Evolutionary conservation across 83 land plant genomes (phyloP).

Genomic region (Isoetes engelmannii): DNA sequence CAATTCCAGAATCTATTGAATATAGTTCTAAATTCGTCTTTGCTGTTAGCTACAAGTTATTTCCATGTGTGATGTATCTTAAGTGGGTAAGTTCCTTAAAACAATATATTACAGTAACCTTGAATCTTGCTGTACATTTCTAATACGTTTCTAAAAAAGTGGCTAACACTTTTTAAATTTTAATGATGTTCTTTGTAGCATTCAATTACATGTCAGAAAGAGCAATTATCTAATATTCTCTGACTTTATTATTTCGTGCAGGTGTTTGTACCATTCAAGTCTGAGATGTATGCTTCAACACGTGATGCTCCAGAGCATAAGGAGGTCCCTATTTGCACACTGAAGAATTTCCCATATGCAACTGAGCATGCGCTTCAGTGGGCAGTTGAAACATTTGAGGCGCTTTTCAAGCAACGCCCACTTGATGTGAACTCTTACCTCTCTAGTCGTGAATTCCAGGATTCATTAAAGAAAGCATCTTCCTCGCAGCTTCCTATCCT

Average conservation of each 20-base stretch:
- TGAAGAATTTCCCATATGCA: conserved; percentile 49
- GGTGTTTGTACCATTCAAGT: conserved; percentile 48
- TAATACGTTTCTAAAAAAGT: too few species aligned
- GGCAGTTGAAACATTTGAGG: conserved; percentile 49
- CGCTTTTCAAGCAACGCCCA: conserved; percentile 47
- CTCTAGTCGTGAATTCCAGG: conserved; percentile 46
- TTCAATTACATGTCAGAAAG: too few species aligned
- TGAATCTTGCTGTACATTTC: too few species aligned
- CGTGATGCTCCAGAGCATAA: conserved; percentile 52
- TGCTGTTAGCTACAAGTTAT: too few species aligned
- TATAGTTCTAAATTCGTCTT: too few species aligned
- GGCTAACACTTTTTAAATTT: too few species aligned
- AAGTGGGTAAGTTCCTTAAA: too few species aligned
- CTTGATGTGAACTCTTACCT: conserved; percentile 47
- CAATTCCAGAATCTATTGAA: too few species aligned
- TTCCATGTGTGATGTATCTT: too few species aligned
- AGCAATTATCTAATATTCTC: too few species aligned
- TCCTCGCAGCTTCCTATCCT: conserved; percentile 38
- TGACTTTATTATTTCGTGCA: conserved; percentile 1
- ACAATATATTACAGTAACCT: too few species aligned
- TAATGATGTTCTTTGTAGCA: too few species aligned
- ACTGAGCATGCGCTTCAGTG: conserved; percentile 44
- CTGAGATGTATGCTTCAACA: conserved; percentile 54
- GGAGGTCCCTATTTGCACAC: conserved; percentile 46
- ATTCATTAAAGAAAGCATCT: conserved; percentile 31